Evolutionary conservation across 345 rosid species (phyloP).

Genomic region (Carallia brachiata): DNA sequence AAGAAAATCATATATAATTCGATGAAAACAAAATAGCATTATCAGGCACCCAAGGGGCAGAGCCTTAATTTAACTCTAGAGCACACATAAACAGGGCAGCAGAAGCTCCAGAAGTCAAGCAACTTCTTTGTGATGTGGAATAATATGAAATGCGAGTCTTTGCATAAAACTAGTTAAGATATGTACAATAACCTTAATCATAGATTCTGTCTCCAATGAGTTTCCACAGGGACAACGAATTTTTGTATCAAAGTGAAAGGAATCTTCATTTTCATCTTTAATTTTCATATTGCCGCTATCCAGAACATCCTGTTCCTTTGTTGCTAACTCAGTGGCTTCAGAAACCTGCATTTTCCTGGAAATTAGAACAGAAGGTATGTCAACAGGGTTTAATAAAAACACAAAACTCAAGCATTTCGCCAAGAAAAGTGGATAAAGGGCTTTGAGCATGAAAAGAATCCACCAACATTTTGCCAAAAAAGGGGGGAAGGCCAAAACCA

Average conservation of each 20-base stretch:
- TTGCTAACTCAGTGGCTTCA: conserved; percentile 26
- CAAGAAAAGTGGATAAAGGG: too few relatives aligned
- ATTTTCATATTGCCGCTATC: conserved; percentile 12
- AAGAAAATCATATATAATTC: too few relatives aligned
- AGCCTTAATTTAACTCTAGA: too few relatives aligned
- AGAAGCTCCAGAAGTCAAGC: too few relatives aligned
- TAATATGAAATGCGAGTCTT: too few relatives aligned
- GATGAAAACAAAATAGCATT: too few relatives aligned
- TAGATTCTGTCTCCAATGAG: conserved; percentile 18
- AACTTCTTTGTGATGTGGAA: too few relatives aligned
- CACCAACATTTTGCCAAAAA: too few relatives aligned
- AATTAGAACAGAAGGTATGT: background rate
- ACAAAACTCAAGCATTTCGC: background rate
- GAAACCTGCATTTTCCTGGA: conserved; percentile 39
- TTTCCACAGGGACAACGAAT: conserved; percentile 38
- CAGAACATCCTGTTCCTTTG: conserved; percentile 17
- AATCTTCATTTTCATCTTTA: conserved; percentile 24
- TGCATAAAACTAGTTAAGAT: background rate
- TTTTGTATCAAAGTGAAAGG: conserved; percentile 1
- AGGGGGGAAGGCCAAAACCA: too few relatives aligned
- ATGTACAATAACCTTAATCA: conserved; percentile 32
- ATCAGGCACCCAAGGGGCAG: too few relatives aligned
- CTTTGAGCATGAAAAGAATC: too few relatives aligned
- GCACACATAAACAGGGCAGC: too few relatives aligned
- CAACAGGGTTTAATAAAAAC: background rate